Evolutionary conservation across 805 yeast genomes (phyloP).

Genomic region (Wickerhamia fluorescens): DNA sequence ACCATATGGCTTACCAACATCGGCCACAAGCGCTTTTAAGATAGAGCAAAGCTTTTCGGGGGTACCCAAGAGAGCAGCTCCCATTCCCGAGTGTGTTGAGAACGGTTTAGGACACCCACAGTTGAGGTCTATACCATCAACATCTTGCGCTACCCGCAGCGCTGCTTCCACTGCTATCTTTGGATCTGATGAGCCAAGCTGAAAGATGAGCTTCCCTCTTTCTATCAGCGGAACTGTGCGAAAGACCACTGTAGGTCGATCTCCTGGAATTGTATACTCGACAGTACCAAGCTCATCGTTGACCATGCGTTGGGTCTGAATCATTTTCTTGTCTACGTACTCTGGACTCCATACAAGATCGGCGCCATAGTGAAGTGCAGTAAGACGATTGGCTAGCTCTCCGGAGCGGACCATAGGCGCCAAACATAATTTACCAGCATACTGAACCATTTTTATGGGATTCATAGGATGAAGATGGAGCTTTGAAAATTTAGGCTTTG

Average conservation of each 20-base stretch:
- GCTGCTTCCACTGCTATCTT: constrained; percentile 88
- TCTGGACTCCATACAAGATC: constrained; percentile 96
- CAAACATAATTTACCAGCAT: constrained; percentile 70
- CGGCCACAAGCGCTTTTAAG: constrained; percentile 55
- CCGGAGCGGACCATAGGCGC: constrained; percentile 98
- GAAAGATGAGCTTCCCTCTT: constrained; percentile 67
- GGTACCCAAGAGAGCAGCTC: constrained; percentile 80
- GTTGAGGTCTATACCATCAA: constrained; percentile 87
- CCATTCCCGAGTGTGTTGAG: constrained; percentile 94
- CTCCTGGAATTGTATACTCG: constrained; percentile 43
- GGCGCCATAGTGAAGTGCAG: constrained; percentile 80
- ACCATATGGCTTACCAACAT: constrained; percentile 70
- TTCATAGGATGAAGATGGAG: no score
- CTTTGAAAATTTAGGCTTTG: no score
- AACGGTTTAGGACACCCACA: constrained; percentile 98
- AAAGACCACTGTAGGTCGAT: constrained; percentile 52
- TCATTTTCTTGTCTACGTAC: constrained; percentile 76
- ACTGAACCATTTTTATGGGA: constrained; percentile 54
- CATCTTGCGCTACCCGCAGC: constrained; percentile 70
- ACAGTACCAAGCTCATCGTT: constrained; percentile 54
- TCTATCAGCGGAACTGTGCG: constrained; percentile 65
- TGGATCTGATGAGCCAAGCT: constrained; percentile 83
- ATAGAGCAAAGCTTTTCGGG: constrained; percentile 77
- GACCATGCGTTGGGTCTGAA: constrained; percentile 58
- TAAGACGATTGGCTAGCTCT: constrained; percentile 81